Percentiles rank a stretch among this genome's conserved stretches.
Evolutionary conservation across 352 stramenopile genomes (phyloP).

Genomic region (Pythium phragmiticola): DNA sequence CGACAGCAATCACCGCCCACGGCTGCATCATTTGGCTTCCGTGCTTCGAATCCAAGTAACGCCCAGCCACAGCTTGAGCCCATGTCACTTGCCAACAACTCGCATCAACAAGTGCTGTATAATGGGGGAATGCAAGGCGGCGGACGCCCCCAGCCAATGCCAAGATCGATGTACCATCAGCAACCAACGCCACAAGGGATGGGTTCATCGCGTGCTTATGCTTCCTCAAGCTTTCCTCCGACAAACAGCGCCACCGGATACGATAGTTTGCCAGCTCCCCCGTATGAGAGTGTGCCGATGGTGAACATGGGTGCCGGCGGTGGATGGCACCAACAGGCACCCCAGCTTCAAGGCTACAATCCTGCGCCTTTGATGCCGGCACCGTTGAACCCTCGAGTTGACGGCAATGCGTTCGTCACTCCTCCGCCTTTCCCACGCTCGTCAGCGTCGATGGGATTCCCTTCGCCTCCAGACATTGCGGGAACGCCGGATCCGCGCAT

Average conservation of each 20-base stretch:
- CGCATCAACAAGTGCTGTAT: conserved; percentile 13
- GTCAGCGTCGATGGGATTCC: conserved; percentile 29
- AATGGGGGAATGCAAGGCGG: neutral
- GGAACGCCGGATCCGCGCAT: conserved; percentile 3
- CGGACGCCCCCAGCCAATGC: conserved; percentile 4
- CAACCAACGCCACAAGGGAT: conserved; percentile 1
- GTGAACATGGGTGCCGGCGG: neutral
- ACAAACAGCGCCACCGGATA: conserved; percentile 4
- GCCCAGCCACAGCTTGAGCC: neutral
- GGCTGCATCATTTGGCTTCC: neutral
- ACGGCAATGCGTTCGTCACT: conserved; percentile 7
- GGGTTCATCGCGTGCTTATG: neutral
- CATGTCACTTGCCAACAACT: neutral
- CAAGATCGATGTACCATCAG: conserved; percentile 21
- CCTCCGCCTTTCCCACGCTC: conserved; percentile 19
- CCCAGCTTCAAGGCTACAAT: conserved; percentile 7
- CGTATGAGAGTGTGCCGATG: neutral
- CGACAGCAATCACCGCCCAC: conserved; percentile 4
- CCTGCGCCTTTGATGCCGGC: conserved; percentile 12
- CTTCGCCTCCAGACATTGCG: conserved; percentile 24
- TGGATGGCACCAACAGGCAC: conserved; percentile 15
- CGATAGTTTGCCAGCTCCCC: conserved; percentile 10
- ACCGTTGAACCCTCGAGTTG: conserved; percentile 6
- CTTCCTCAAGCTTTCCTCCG: neutral
- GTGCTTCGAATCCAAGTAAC: neutral